Evolutionary conservation across 2,329 filamentous ascomycete genomes (phyloP), one percentile per base, ranked within the genome.

Genomic region (Leptographium flavum): DNA sequence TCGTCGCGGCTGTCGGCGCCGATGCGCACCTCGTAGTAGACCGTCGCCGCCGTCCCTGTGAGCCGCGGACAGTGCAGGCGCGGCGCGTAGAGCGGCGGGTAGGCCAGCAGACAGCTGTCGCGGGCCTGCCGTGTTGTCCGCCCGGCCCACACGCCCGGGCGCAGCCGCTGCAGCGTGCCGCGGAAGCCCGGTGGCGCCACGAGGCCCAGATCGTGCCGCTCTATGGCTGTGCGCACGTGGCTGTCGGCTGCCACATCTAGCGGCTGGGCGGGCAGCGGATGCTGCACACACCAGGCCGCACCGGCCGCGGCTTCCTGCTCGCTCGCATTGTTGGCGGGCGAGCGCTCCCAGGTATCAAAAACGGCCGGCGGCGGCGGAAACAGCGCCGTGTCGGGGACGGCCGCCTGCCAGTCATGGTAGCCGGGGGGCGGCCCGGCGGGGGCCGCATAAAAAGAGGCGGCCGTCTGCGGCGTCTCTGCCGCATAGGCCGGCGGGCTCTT

Each of bases 1-100:
- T 72, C 69, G 19, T 53, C 53, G 21, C 67, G 67, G 45, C 71
- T 62, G 27, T 58, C 40, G 30, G 33, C 14, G 54, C 3, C 61
- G 28, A 86, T 65, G 43, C 68, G 68, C 10, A 87, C 68, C 56
- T 90, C 83, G 58, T 81, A 90, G 68, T 88, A 90, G 43, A 81
- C 55, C 51, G 51, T 53, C 56, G 47, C 51, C 17, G 31, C 6
- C 15, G 25, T 19, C 31, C 30, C 5, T n/a, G 5, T 3, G 15
- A 27, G 19, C 23, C 37, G 15, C 23, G 81, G 75, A 30, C 73
- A 72, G 49, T 82, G 76, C 49, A 78, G 66, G 38, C 63, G 61
- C 2, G 73, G 71, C 1, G 73, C 69, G 61, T 86, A 90, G 33
- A 86, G 63, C 0, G 84, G 83, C 30, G 84, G 71, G 47, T 79